Conservation (phyloP, 768 basidiomycete species). For the Boletus patriciae region DNA sequence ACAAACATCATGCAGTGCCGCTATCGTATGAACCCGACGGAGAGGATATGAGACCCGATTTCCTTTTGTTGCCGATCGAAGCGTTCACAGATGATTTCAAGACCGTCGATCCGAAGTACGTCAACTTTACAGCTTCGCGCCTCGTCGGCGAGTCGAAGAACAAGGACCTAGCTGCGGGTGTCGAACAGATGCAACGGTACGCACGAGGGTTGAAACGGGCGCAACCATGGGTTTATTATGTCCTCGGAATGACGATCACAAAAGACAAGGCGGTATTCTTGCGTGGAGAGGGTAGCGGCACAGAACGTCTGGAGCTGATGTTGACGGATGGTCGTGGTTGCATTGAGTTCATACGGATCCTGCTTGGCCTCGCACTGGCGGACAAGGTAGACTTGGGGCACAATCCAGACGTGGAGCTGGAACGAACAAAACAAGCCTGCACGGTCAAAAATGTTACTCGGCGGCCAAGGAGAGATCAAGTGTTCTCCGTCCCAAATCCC, state of each 20-base stretch:
- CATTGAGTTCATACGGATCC: slow-evolving; percentile 10
- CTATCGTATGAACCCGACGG: slow-evolving; percentile 10
- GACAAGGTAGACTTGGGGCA: slow-evolving; percentile 7
- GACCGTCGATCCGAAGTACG: background rate
- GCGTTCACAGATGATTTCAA: slow-evolving; percentile 5
- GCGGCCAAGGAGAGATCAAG: too few relatives aligned
- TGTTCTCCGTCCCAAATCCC: too few relatives aligned
- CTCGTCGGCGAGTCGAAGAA: slow-evolving; percentile 11
- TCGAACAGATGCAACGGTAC: slow-evolving; percentile 4
- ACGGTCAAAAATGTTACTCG: background rate
- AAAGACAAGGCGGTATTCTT: background rate
- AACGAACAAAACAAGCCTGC: background rate
- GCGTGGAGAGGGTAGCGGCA: slow-evolving; percentile 5
- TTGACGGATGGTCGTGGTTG: slow-evolving; percentile 4
- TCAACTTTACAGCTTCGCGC: background rate
- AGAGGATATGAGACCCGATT: slow-evolving; percentile 11
- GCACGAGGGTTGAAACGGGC: background rate
- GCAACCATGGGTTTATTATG: slow-evolving; percentile 9
- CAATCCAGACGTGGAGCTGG: background rate
- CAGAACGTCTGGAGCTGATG: slow-evolving; percentile 4
- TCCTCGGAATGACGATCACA: background rate
- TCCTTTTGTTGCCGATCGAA: slow-evolving; percentile 12
- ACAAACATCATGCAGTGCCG: slow-evolving; percentile 3
- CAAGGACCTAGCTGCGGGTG: background rate
- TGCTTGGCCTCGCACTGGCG: slow-evolving; percentile 16